Conservation (phyloP, 1,284 basidiomycete species). For the Gymnopus androsaceus region DNA sequence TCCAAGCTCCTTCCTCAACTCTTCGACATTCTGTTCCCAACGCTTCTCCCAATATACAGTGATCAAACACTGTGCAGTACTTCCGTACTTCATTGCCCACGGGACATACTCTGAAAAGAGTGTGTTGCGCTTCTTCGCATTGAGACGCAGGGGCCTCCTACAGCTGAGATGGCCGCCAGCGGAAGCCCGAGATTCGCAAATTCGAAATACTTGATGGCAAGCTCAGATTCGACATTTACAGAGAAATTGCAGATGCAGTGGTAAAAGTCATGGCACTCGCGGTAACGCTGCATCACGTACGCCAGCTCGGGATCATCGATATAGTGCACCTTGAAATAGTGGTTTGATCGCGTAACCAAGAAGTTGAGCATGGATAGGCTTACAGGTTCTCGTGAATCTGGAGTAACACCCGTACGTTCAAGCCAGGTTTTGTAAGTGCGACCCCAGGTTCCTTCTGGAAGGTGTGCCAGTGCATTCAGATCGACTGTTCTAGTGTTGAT, state of each 20-base stretch:
- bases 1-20: constrained; percentile 83
- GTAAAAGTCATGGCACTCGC: constrained; percentile 97
- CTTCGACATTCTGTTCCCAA: constrained; percentile 83
- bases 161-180: constrained; percentile 81
- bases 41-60: constrained; percentile 95
- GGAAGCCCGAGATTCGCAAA: constrained; percentile 92
- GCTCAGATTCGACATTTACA: constrained; percentile 88
- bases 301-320: constrained; percentile 92
- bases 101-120: constrained; percentile 82
- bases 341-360: constrained; percentile 7
- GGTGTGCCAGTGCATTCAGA: constrained; percentile 62
- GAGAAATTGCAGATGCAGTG: constrained; percentile 89
- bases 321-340: constrained; percentile 74
- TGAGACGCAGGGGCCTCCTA: constrained; percentile 75
- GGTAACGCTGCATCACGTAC: constrained; percentile 97
- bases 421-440: constrained; percentile 91
- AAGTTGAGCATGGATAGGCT: constrained; percentile 29
- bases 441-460: constrained; percentile 86
- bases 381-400: constrained; percentile 92
- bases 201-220: constrained; percentile 97
- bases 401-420: constrained; percentile 86
- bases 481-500: constrained; percentile 81
- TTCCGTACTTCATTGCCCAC: constrained; percentile 87
- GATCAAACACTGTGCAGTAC: constrained; percentile 75
- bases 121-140: constrained; percentile 51